These are phyloP conservation scores for Gigaspora rosea DNA, from an alignment of 192 early-diverging fungal genomes.

Conservation along the genomic window DNA sequence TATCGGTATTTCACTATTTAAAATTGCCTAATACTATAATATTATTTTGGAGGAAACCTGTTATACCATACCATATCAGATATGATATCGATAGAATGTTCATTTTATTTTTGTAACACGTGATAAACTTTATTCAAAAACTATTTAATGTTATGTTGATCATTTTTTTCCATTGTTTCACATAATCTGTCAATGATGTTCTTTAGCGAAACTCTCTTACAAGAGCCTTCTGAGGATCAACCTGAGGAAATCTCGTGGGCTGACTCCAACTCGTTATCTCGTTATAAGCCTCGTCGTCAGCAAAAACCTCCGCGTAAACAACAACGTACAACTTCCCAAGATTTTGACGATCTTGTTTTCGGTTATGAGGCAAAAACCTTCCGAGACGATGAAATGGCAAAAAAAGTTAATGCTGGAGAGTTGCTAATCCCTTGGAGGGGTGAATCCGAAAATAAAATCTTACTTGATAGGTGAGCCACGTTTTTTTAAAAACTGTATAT, in stretches of 20 bases:
- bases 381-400: conserved; percentile 41
- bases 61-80: too few species aligned
- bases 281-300: neutral
- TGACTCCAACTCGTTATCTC: neutral
- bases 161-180: too few species aligned
- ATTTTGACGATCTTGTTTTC: conserved; percentile 50
- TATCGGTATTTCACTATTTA: too few species aligned
- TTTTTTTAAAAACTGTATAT: too few species aligned
- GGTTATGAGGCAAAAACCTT: conserved; percentile 55
- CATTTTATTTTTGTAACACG: too few species aligned
- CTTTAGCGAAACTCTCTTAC: neutral
- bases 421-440: conserved; percentile 49
- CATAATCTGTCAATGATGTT: neutral
- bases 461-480: conserved; percentile 50
- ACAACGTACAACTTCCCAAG: conserved; percentile 12
- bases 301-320: conserved; percentile 28
- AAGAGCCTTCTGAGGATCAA: neutral
- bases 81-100: too few species aligned
- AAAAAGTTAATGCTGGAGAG: conserved; percentile 41
- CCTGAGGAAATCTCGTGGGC: neutral
- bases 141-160: too few species aligned
- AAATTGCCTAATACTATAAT: too few species aligned
- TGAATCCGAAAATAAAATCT: conserved; percentile 33
- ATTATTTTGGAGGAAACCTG: too few species aligned
- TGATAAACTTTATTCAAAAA: too few species aligned